These are phyloP conservation scores for Laetiporus sulphureus DNA, from an alignment of 1,284 basidiomycete genomes.

Conservation along the genomic window DNA sequence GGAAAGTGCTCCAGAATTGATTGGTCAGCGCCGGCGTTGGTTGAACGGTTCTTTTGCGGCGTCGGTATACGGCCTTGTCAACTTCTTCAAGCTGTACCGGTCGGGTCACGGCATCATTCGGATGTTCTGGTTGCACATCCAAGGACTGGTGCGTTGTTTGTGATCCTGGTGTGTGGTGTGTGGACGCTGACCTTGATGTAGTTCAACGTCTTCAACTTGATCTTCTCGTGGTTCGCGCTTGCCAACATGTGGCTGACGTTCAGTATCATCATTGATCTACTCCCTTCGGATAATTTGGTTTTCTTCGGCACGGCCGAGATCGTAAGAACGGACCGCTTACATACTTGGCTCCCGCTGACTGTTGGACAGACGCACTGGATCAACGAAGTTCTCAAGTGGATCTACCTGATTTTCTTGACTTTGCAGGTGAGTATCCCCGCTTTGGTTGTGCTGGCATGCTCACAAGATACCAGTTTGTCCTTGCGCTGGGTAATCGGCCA, in stretches of 20 bases:
- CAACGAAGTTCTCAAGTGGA: constrained; percentile 79
- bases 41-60: constrained; percentile 97
- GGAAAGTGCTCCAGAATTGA: constrained; percentile 85
- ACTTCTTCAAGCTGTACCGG: constrained; percentile 89
- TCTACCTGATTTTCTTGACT: constrained; percentile 86
- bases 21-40: constrained; percentile 94
- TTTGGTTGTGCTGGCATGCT: neutral
- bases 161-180: too few species aligned
- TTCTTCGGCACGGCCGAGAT: constrained; percentile 64
- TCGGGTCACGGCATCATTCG: constrained; percentile 80
- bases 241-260: constrained; percentile 96
- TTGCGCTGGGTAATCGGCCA: constrained; percentile 94
- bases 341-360: neutral
- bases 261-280: constrained; percentile 89
- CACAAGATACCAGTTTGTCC: constrained; percentile 57
- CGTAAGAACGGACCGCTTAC: constrained; percentile 37
- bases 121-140: constrained; percentile 94
- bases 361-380: constrained; percentile 79
- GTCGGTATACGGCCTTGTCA: constrained; percentile 90
- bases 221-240: constrained; percentile 90
- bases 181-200: constrained; percentile 28
- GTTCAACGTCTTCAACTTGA: constrained; percentile 75
- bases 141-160: constrained; percentile 64
- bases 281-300: constrained; percentile 58
- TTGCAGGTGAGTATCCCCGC: constrained; percentile 49